Conservation (phyloP, 768 basidiomycete genomes). For the Lactifluus piperatus region DNA sequence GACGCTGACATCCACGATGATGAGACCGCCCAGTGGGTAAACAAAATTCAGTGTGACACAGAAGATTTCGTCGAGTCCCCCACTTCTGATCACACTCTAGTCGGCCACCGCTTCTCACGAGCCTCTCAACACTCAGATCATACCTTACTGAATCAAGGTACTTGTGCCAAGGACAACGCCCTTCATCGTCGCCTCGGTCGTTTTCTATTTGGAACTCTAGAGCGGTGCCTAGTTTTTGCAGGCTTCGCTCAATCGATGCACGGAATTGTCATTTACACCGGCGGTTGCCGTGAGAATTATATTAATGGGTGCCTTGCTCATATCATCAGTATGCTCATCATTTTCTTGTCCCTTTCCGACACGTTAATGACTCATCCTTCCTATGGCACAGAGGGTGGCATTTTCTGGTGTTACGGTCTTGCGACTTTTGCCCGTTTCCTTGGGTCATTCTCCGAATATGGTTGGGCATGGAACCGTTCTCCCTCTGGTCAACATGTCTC, state of each 20-base stretch:
- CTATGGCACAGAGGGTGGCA: conserved; percentile 58
- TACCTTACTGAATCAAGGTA: conserved; percentile 38
- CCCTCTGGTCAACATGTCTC: conserved; percentile 37
- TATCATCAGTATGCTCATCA: conserved; percentile 62
- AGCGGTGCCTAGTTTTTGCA: conserved; percentile 60
- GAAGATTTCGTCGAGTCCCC: conserved; percentile 38
- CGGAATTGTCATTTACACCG: conserved; percentile 78
- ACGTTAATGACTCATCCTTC: conserved; percentile 7
- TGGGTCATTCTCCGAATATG: conserved; percentile 74
- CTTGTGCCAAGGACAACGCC: conserved; percentile 16
- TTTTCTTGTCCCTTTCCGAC: neutral
- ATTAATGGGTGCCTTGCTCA: conserved; percentile 84
- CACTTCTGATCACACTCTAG: conserved; percentile 46
- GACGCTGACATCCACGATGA: conserved; percentile 22
- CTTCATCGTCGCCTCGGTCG: conserved; percentile 37
- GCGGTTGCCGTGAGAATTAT: conserved; percentile 73
- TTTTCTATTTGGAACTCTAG: conserved; percentile 43
- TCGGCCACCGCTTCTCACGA: conserved; percentile 36
- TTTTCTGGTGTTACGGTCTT: conserved; percentile 90
- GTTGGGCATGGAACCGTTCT: conserved; percentile 92
- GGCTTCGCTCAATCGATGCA: conserved; percentile 57
- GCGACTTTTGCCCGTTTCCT: conserved; percentile 91
- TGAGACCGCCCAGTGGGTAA: conserved; percentile 47
- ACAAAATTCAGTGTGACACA: conserved; percentile 34
- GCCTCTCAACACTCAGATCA: conserved; percentile 46